phyloP scores from a whole-genome alignment of 306 rosid genomes.

The Prunus dulcis region DNA sequence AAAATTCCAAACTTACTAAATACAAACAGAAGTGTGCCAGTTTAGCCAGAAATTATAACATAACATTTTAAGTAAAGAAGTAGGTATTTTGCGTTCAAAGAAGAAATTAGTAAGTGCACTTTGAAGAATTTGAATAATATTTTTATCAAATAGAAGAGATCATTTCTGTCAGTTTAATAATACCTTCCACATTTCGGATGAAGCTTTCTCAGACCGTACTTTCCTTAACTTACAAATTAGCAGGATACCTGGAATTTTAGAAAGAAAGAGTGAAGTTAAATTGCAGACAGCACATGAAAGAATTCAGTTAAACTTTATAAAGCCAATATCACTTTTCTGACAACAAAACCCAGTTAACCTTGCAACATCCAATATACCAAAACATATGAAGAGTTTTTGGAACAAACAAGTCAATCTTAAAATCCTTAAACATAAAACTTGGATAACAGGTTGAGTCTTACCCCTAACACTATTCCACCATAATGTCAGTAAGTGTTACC shows the following conservation, averaged over 20 bases:
- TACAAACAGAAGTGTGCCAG: not conserved
- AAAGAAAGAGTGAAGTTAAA: constrained; percentile 2
- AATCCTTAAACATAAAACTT: not conserved
- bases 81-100: not conserved
- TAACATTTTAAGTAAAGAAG: not conserved
- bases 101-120: not conserved
- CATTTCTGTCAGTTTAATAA: constrained; percentile 15
- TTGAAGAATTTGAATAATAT: not conserved
- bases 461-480: not conserved
- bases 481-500: not conserved
- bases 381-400: not conserved
- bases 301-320: not conserved
- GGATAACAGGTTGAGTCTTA: not conserved
- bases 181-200: constrained; percentile 78
- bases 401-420: not conserved
- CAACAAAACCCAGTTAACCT: not conserved
- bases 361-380: not conserved
- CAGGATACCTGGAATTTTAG: constrained; percentile 43
- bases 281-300: not conserved
- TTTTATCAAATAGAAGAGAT: not conserved
- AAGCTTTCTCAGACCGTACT: constrained; percentile 64
- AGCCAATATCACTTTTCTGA: not conserved
- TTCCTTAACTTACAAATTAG: constrained; percentile 44
- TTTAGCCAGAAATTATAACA: not conserved
- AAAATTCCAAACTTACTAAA: constrained; percentile 10